These are phyloP conservation scores for Mucor irregularis DNA, from an alignment of 371 early-diverging fungal species.

Conservation along the genomic window DNA sequence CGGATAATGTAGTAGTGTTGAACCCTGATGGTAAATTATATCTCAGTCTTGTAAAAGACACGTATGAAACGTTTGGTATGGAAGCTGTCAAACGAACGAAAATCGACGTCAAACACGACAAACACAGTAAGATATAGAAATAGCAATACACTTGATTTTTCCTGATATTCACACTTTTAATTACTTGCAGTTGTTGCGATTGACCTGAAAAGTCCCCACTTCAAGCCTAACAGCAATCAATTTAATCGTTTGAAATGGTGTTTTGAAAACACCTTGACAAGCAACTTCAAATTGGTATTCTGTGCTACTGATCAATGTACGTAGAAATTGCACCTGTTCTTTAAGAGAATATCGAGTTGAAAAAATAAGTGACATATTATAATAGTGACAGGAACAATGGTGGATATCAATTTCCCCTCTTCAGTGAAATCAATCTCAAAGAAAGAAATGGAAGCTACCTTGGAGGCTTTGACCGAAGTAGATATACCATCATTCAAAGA, in stretches of 20 bases:
- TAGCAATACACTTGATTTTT: no score
- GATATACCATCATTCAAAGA: constrained; percentile 33
- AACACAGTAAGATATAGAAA: constrained; percentile 57
- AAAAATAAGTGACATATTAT: not conserved
- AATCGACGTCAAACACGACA: constrained; percentile 44
- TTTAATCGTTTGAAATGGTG: constrained; percentile 60
- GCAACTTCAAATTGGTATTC: constrained; percentile 44
- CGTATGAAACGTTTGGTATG: constrained; percentile 62
- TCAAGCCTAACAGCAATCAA: constrained; percentile 50
- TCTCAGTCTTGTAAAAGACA: constrained; percentile 55
- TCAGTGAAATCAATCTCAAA: constrained; percentile 5
- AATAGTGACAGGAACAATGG: constrained; percentile 27
- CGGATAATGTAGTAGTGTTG: constrained; percentile 53
- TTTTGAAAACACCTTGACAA: constrained; percentile 50
- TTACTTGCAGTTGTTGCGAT: constrained; percentile 49
- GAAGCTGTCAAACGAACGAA: constrained; percentile 30
- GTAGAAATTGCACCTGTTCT: no score
- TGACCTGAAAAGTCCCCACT: constrained; percentile 34
- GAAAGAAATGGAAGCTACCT: constrained; percentile 17
- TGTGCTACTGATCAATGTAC: constrained; percentile 42
- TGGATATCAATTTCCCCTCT: constrained; percentile 38
- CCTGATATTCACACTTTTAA: no score
- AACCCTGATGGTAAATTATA: constrained; percentile 51
- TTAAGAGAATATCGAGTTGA: no score
- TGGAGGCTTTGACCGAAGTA: constrained; percentile 26